Evolutionary conservation across 1,139 yeast genomes (phyloP), one percentile per base, ranked within the genome.

Genomic region (Candida glucosophila): DNA sequence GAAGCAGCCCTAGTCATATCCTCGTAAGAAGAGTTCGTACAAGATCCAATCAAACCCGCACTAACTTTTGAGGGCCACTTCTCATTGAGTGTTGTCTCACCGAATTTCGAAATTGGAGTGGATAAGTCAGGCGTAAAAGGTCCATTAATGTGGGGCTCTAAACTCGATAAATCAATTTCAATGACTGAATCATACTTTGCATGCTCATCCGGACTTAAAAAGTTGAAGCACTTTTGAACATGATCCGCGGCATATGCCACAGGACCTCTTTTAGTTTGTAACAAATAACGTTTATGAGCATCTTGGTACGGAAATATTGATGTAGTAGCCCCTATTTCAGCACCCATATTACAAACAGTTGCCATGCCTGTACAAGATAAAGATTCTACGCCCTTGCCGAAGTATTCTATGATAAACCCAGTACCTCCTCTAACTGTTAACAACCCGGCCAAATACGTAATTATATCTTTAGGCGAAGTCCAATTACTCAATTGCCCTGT

Each of bases 281-380:
- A 47, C 48, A 90, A 69, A 56, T 88, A 90, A 35, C 86, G 67
- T 42, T 67, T 69, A 63, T 83, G 94, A 22, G 95, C 85, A 29
- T 77, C 79, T 49, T 83, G 90, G 72, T 77, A 86, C 30, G 98
- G 98, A 83, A 90, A 90, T 28, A 88, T 72, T 7, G 96, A 86
- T 20, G 98, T 90, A 17, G 98, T 90, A 19, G 97, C 97, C 51
- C 98, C 98, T 34, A 90, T 83, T 59, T 90, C 98, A 29, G 98
- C 98, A 49, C 98, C 98, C 98, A 90, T 90, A 58, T 90, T 90
- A 69, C 97, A 88, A 46, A 90, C 88, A 31, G 98, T 90, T 28
- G 94, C 98, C 98, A 90, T 90, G 61, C 98, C 98, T 12, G 98
- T 90, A 60, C 95, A 85, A 17, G 93, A 79, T 36, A 90, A 68